Evolutionary conservation across 2,329 filamentous ascomycete genomes (phyloP).

Genomic region (Claviceps humidiphila): DNA sequence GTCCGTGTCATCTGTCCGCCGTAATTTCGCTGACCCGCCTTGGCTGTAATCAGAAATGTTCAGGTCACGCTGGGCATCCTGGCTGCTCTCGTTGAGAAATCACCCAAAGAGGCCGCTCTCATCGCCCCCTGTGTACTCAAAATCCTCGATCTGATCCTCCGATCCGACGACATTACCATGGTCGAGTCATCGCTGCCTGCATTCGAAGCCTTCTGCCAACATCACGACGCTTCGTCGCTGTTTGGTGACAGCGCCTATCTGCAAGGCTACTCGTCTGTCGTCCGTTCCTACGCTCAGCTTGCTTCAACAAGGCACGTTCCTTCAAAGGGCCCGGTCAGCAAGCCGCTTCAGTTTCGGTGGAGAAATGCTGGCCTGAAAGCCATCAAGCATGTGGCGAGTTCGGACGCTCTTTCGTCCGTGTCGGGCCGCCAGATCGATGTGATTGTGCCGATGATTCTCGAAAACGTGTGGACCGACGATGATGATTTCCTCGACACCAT

Average conservation of each 20-base stretch:
- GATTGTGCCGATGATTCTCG: constrained; percentile 72
- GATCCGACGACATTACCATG: constrained; percentile 80
- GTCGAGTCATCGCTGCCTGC: constrained; percentile 79
- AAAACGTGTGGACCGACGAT: constrained; percentile 70
- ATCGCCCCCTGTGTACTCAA: constrained; percentile 77
- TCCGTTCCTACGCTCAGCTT: constrained; percentile 66
- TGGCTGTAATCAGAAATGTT: constrained; percentile 52
- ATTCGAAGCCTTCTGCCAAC: constrained; percentile 76
- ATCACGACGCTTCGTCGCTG: constrained; percentile 76
- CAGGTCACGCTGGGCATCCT: constrained; percentile 92
- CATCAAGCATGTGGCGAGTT: constrained; percentile 66
- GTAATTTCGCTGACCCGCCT: not conserved
- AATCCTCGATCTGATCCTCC: constrained; percentile 70
- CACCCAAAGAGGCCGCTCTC: constrained; percentile 77
- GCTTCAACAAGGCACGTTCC: constrained; percentile 49
- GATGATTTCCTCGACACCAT: constrained; percentile 57
- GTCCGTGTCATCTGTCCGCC: not conserved
- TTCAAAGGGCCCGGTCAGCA: constrained; percentile 43
- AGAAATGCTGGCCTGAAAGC: constrained; percentile 61
- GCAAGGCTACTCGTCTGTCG: constrained; percentile 67
- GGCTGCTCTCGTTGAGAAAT: constrained; percentile 82
- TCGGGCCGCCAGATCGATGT: constrained; percentile 63
- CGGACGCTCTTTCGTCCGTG: constrained; percentile 64
- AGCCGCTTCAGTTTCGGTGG: constrained; percentile 68
- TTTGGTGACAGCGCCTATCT: constrained; percentile 78